These are phyloP conservation scores for Geum urbanum DNA, from an alignment of 306 rosid genomes.

Conservation along the genomic window DNA sequence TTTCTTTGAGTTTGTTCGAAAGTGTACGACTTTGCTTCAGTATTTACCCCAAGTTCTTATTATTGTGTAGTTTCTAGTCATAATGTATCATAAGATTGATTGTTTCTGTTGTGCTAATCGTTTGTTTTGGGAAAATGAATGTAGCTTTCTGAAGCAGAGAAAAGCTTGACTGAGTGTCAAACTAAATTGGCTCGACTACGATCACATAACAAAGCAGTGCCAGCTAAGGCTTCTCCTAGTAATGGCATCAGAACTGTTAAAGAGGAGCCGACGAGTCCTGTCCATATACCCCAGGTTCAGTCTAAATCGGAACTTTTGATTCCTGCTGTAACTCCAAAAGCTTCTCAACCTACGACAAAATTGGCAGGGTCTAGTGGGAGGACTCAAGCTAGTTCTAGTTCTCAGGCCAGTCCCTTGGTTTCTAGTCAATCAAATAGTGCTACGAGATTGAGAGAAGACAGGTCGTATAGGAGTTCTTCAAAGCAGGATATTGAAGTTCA, in stretches of 20 bases:
- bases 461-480: constrained; percentile 30
- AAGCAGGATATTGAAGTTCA: constrained; percentile 45
- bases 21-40: too few species aligned
- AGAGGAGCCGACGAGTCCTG: constrained; percentile 55
- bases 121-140: constrained; percentile 19
- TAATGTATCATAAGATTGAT: background rate
- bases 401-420: constrained; percentile 35
- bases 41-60: background rate
- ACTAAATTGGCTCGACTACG: constrained; percentile 76
- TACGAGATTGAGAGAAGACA: constrained; percentile 44
- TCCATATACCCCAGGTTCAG: constrained; percentile 32
- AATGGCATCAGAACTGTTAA: constrained; percentile 45
- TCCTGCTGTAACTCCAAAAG: constrained; percentile 56
- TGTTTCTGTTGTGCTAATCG: constrained; percentile 17
- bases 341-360: constrained; percentile 34
- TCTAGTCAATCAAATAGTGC: constrained; percentile 31
- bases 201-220: constrained; percentile 27
- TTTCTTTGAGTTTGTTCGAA: too few species aligned
- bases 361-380: constrained; percentile 36
- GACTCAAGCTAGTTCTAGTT: constrained; percentile 32
- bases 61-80: background rate
- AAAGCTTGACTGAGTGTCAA: constrained; percentile 58
- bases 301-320: constrained; percentile 66
- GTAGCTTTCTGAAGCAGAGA: constrained; percentile 82
- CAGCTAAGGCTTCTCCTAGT: constrained; percentile 26